phyloP scores from a whole-genome alignment of 2,329 filamentous ascomycete species.

The Ascochyta rabiei region DNA sequence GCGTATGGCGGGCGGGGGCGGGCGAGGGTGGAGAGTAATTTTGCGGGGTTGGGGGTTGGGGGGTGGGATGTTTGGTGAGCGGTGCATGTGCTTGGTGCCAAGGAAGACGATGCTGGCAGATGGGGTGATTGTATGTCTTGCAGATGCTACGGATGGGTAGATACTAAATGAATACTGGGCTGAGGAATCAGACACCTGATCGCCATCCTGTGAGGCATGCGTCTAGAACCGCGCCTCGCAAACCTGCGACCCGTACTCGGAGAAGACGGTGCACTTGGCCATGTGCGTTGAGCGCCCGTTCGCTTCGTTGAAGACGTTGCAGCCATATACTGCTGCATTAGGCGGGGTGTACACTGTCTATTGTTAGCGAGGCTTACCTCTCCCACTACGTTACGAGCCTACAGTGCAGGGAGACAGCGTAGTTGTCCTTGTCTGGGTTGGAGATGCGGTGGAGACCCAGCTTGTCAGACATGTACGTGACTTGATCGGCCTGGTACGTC shows the following conservation, averaged over 20 bases:
- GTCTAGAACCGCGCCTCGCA: slow-evolving; percentile 1
- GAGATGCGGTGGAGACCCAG: slow-evolving; percentile 83
- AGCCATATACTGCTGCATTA: slow-evolving; percentile 82
- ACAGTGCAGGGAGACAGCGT: slow-evolving; percentile 84
- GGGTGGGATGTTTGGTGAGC: slow-evolving; percentile 4
- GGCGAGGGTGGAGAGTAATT: not conserved
- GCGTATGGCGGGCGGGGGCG: not conserved
- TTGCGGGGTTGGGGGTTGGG: not conserved
- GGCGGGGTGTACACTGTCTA: slow-evolving; percentile 78
- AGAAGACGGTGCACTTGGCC: slow-evolving; percentile 40
- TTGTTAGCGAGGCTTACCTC: not conserved
- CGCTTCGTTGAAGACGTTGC: slow-evolving; percentile 77
- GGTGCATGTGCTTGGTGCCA: not conserved
- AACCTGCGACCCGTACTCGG: slow-evolving; percentile 37
- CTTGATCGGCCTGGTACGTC: slow-evolving; percentile 71
- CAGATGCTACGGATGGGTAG: no score
- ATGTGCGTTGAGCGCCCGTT: slow-evolving; percentile 61
- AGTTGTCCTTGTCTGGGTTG: slow-evolving; percentile 72
- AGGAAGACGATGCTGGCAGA: no score
- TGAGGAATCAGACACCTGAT: no score
- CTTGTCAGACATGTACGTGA: slow-evolving; percentile 90
- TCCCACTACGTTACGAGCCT: slow-evolving; percentile 32
- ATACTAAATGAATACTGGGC: no score
- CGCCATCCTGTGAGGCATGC: not conserved
- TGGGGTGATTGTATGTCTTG: no score